Percentiles rank a stretch among this genome's conserved stretches.
Conservation (phyloP, 306 rosid genomes). For the Casuarina cunninghamiana region DNA sequence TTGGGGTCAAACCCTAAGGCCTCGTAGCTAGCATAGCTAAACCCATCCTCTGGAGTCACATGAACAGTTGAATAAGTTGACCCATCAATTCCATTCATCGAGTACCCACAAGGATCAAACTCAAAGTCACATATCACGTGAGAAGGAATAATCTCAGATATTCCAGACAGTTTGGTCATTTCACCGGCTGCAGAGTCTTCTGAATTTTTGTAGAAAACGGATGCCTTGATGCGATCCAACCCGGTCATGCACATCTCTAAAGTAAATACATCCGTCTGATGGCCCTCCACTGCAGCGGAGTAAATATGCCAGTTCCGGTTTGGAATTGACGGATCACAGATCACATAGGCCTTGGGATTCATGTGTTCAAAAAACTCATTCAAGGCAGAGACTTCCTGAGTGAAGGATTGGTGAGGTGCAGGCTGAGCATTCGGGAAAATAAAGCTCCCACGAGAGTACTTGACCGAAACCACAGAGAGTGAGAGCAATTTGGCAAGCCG, state of each 20-base stretch:
- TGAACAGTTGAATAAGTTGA: conserved; percentile 56
- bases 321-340: conserved; percentile 34
- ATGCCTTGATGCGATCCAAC: conserved; percentile 43
- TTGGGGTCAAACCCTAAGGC: conserved; percentile 36
- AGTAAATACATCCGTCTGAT: background rate
- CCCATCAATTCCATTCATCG: conserved; percentile 68
- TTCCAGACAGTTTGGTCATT: conserved; percentile 56
- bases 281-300: conserved; percentile 29
- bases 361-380: conserved; percentile 42
- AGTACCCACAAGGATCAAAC: conserved; percentile 67
- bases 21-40: conserved; percentile 65
- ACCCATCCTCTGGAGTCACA: conserved; percentile 72
- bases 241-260: conserved; percentile 68
- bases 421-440: conserved; percentile 55
- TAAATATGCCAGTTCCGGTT: conserved; percentile 59
- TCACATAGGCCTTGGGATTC: conserved; percentile 39
- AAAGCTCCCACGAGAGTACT: conserved; percentile 60
- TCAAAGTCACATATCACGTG: conserved; percentile 56
- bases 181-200: conserved; percentile 5
- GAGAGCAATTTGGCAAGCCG: conserved; percentile 38
- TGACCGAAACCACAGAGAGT: conserved; percentile 40
- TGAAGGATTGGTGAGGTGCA: conserved; percentile 55
- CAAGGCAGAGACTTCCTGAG: conserved; percentile 44
- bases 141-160: conserved; percentile 37
- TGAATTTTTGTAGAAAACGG: conserved; percentile 48